Base-by-base conservation (phyloP, 2,329 filamentous ascomycete genomes). In the Apiospora rasikravindrae region DNA sequence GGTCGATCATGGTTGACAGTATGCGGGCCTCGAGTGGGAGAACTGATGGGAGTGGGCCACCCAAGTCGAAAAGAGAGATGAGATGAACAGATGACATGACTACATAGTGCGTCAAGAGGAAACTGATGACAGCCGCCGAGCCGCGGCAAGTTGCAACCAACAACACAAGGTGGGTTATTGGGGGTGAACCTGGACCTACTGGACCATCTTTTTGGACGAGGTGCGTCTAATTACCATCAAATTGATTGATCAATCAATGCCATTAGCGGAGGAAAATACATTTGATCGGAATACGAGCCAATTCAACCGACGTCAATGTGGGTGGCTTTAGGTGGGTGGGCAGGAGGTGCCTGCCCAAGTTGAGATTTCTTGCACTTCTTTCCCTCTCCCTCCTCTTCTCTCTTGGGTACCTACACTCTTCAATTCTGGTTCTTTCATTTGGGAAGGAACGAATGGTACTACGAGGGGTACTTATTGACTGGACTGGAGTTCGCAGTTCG, bases 21-120 rank as follows among this genome's bases (percentile, higher is more conserved):
- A 37, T 37, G 29, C 29, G 33, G 26, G 53, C 53, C 29, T 61
- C 29, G 22, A 22, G 53, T 37, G 29, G 53, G 6, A 57, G 53
- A 13, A 22, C 29, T 37, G 53, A 61, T 37, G 33, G 57, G 57
- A 40, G 14, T 40, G 33, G 33, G 33, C 29, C 33, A 40, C 22
- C 57, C 57, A 40, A 22, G 57, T 10, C 8, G 4, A 37, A 19
- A 37, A 37, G 57, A 64, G 19, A 64, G 29, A 64, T 64, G 33
- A 64, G 29, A 40, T 64, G 57, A 64, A 40, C 57, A 64, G 29
- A 40, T 64, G 57, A 64, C 57, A 61, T 57, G 51, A 57, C 51
- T 57, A 29, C 37, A 4, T 37, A 42, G 40, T 42, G 8, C 40
- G 26, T 19, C 26, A 22, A 33, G 51, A 61, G 53, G 29, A 33